These are phyloP conservation scores for Oenanthe sinensis DNA, from an alignment of 129 eudicot genomes.

Conservation along the genomic window DNA sequence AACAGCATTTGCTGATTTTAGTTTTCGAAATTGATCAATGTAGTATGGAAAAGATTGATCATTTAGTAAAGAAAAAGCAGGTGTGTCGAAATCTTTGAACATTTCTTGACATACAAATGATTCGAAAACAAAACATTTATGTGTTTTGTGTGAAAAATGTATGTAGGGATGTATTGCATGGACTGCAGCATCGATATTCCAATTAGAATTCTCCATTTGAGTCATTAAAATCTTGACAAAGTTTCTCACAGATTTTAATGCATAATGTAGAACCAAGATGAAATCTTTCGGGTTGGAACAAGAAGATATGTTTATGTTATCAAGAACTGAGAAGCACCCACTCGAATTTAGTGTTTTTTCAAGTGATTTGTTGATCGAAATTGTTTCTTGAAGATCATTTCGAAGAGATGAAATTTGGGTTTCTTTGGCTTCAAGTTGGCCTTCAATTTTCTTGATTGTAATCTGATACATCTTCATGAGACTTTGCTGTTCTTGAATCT, in stretches of 20 bases:
- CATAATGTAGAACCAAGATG: conserved; percentile 42
- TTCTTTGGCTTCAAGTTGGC: conserved; percentile 52
- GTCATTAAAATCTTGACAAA: conserved; percentile 65
- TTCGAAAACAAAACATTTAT: conserved; percentile 64
- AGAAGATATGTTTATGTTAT: conserved; percentile 31
- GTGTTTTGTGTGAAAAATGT: conserved; percentile 31
- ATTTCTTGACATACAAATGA: conserved; percentile 59
- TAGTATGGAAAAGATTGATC: conserved; percentile 16
- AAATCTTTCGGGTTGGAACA: conserved; percentile 32
- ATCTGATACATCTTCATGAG: conserved; percentile 81
- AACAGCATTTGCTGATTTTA: conserved; percentile 29
- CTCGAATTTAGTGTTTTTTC: conserved; percentile 65
- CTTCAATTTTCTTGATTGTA: conserved; percentile 74
- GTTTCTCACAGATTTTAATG: conserved; percentile 43
- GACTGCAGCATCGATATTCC: conserved; percentile 71
- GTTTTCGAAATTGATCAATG: conserved; percentile 38
- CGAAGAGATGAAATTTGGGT: conserved; percentile 15
- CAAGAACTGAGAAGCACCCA: conserved; percentile 55
- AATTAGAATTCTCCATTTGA: conserved; percentile 63
- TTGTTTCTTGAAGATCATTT: conserved; percentile 18
- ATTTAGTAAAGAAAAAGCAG: conserved; percentile 17
- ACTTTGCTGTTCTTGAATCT: conserved; percentile 68
- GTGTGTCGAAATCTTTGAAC: conserved; percentile 48
- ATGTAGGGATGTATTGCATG: conserved; percentile 39
- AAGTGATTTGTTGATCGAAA: conserved; percentile 33